phyloP scores from a whole-genome alignment of 805 yeast genomes.

The Dipodascopsis uninucleata region DNA sequence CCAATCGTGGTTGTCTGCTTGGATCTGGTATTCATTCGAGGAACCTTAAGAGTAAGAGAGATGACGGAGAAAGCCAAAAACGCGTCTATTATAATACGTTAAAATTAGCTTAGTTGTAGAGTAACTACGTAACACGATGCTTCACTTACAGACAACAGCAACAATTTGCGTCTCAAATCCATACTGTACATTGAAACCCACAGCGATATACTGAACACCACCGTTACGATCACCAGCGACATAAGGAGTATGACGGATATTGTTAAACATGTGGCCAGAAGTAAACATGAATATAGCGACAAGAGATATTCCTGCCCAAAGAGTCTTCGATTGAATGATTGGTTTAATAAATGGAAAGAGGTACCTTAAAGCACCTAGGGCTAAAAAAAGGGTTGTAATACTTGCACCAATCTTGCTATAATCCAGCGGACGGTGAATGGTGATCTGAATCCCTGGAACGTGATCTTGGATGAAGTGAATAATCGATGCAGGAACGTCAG shows the following conservation, averaged over 20 bases:
- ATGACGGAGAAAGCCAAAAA: slow-evolving; percentile 58
- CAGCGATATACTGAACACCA: slow-evolving; percentile 49
- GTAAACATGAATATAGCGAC: slow-evolving; percentile 65
- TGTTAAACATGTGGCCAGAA: slow-evolving; percentile 91
- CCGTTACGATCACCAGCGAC: slow-evolving; percentile 45
- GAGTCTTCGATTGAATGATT: slow-evolving; percentile 21
- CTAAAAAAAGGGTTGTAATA: slow-evolving; percentile 10
- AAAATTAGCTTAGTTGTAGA: slow-evolving; percentile 8
- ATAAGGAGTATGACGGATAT: slow-evolving; percentile 66
- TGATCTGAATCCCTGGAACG: slow-evolving; percentile 23
- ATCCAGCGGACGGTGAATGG: slow-evolving; percentile 36
- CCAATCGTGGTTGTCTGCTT: slow-evolving; percentile 50
- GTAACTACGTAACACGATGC: slow-evolving; percentile 1
- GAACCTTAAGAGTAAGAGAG: slow-evolving; percentile 55
- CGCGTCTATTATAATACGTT: slow-evolving; percentile 45
- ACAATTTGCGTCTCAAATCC: slow-evolving; percentile 89
- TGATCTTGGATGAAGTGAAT: slow-evolving; percentile 16
- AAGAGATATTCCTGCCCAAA: slow-evolving; percentile 70
- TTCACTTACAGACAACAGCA: slow-evolving; percentile 52
- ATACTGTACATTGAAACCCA: slow-evolving; percentile 71
- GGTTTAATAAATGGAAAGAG: slow-evolving; percentile 20
- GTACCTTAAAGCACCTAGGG: slow-evolving; percentile 5
- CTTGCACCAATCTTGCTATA: slow-evolving; percentile 28
- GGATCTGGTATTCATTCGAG: slow-evolving; percentile 45
- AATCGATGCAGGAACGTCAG: slow-evolving; percentile 14